Percentiles rank a stretch among this genome's conserved stretches.
phyloP scores from a whole-genome alignment of 306 rosid genomes.

The Hippophae rhamnoides region DNA sequence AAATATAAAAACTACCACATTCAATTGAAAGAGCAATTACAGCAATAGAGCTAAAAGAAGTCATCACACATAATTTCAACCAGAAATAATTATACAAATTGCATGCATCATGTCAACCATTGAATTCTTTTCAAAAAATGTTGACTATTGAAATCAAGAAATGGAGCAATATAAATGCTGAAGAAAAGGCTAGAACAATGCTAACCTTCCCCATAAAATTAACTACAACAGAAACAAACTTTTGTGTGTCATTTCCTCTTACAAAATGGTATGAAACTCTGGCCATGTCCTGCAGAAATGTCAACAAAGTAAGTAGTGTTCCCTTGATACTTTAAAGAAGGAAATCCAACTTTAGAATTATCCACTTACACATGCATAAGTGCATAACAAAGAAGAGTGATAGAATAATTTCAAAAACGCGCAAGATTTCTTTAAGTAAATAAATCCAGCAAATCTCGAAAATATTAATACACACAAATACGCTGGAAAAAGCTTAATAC shows the following conservation, averaged over 20 bases:
- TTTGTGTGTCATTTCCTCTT: constrained; percentile 71
- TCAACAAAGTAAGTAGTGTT: constrained; percentile 19
- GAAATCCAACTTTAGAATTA: too few relatives aligned
- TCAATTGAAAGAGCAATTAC: too few relatives aligned
- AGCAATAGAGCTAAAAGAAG: too few relatives aligned
- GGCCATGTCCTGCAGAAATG: constrained; percentile 71
- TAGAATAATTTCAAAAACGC: constrained; percentile 8
- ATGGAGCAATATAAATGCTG: neutral
- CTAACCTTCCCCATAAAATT: constrained; percentile 86
- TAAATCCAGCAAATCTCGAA: constrained; percentile 1
- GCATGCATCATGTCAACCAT: neutral
- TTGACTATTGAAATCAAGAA: constrained; percentile 9
- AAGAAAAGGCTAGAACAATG: constrained; percentile 6
- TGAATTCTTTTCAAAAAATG: constrained; percentile 2
- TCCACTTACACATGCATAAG: too few relatives aligned
- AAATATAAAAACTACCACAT: too few relatives aligned
- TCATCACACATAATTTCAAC: too few relatives aligned
- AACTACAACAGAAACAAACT: constrained; percentile 69
- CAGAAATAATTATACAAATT: too few relatives aligned
- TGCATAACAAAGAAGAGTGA: constrained; percentile 1
- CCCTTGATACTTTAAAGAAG: constrained; percentile 2
- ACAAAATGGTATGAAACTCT: constrained; percentile 67
- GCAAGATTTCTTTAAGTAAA: neutral
- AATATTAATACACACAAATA: neutral
- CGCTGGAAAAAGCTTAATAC: too few relatives aligned